Conservation (phyloP, 768 basidiomycete species). For the Lentinula guzmanii region DNA sequence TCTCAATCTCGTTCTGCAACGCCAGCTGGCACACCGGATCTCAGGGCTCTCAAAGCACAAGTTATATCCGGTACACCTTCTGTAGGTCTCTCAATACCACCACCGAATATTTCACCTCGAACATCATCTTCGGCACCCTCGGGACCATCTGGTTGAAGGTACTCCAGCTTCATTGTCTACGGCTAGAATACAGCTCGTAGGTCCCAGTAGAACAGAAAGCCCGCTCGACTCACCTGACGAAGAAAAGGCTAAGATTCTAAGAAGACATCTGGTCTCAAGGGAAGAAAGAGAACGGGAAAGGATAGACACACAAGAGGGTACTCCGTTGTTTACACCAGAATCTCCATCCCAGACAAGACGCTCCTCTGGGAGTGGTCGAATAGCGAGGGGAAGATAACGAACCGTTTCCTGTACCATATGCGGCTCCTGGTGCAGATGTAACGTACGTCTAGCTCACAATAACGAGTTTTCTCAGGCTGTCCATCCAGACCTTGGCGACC, state of each 20-base stretch:
- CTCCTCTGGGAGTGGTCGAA: conserved; percentile 12
- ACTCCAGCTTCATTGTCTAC: conserved; percentile 16
- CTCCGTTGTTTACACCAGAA: neutral
- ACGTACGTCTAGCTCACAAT: conserved; percentile 56
- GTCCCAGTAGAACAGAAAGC: conserved; percentile 25
- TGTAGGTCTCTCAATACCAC: conserved; percentile 39
- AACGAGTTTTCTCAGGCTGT: neutral
- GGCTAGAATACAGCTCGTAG: conserved; percentile 25
- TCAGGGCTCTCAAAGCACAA: conserved; percentile 58
- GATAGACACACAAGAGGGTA: neutral
- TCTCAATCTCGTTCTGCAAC: conserved; percentile 24
- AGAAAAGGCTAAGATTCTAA: conserved; percentile 77
- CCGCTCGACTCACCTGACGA: conserved; percentile 60
- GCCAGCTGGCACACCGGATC: conserved; percentile 55
- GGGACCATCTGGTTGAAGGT: conserved; percentile 8
- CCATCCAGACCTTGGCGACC: neutral
- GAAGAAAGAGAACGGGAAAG: conserved; percentile 35
- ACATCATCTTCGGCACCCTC: conserved; percentile 12
- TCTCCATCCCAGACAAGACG: conserved; percentile 14
- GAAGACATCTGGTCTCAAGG: conserved; percentile 76
- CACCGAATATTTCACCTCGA: conserved; percentile 45
- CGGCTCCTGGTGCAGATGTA: conserved; percentile 84
- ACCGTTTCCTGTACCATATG: conserved; percentile 82
- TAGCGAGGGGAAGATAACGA: conserved; percentile 51
- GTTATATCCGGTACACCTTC: conserved; percentile 49